Evolutionary conservation across 768 basidiomycete genomes (phyloP).

Genomic region (Lentinus brumalis): DNA sequence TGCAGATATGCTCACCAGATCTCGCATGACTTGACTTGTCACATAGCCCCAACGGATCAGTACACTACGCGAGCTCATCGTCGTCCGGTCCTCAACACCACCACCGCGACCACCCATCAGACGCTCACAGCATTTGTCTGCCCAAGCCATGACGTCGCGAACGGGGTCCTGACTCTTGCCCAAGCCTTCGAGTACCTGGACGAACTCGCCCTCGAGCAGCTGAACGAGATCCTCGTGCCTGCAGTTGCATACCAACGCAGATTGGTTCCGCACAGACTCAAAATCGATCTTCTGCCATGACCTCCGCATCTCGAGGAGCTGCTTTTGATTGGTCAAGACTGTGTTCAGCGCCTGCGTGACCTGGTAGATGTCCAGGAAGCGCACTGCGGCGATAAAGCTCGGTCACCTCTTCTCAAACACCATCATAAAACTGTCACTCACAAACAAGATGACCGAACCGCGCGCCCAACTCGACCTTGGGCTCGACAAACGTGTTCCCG

Average conservation of each 20-base stretch:
- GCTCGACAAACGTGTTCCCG: slow-evolving; percentile 87
- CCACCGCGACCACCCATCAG: slow-evolving; percentile 73
- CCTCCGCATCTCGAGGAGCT: slow-evolving; percentile 80
- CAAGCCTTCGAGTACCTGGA: slow-evolving; percentile 70
- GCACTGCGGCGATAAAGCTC: slow-evolving; percentile 51
- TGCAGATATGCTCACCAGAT: slow-evolving; percentile 58
- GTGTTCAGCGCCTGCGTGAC: slow-evolving; percentile 87
- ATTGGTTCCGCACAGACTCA: slow-evolving; percentile 88
- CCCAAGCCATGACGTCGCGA: slow-evolving; percentile 87
- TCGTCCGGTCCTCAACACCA: slow-evolving; percentile 69
- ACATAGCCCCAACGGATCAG: slow-evolving; percentile 93
- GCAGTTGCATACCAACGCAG: slow-evolving; percentile 91
- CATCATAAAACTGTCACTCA: slow-evolving; percentile 43
- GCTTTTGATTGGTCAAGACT: slow-evolving; percentile 86
- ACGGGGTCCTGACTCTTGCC: slow-evolving; percentile 78
- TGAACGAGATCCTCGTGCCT: slow-evolving; percentile 88
- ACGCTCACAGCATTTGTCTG: slow-evolving; percentile 85
- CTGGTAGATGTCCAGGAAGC: slow-evolving; percentile 90
- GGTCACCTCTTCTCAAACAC: neutral
- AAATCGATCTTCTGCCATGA: slow-evolving; percentile 91
- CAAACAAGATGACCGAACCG: slow-evolving; percentile 89
- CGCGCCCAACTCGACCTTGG: slow-evolving; percentile 88
- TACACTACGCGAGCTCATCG: slow-evolving; percentile 85
- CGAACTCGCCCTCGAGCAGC: slow-evolving; percentile 83
- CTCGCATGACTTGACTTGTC: slow-evolving; percentile 90